Base-by-base conservation (phyloP, 176 grass and related monocot genomes). In the maize (Zea mays) region DNA sequence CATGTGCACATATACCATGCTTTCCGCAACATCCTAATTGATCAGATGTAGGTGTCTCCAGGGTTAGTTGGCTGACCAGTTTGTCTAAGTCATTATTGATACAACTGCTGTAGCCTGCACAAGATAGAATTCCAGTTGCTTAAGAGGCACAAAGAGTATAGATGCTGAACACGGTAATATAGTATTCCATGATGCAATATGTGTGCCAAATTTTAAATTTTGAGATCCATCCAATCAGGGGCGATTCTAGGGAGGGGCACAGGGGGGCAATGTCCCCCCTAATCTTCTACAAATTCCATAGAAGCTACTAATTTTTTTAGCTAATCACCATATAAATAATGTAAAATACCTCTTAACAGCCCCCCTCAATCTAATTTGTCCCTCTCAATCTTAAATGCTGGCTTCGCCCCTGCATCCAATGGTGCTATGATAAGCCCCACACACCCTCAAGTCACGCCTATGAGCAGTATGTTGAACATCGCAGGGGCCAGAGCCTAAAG, bases 1-100 rank as follows among this genome's bases (percentile, higher is more conserved):
- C 92, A 19, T 99, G 96, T 27, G 96, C 95, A 78, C 92, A 99
- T 88, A 99, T 99, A 69, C 92, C 96, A 89, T 90, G 88, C 45
- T 93, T 99, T 69, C 96, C 90, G 46, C 96, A 99, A 70, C 92
- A 99, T 79, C 79, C 92, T 38, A 76, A 79, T 83, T 96, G 89
- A 67, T 95, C 90, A 35, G 81, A 74, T 80, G 60, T 20, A 56
- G 82, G 50, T 79, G 11, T 67, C 71, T 90, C 78, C 74, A 84
- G 37, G 64, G 55, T 33, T 62, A 75, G 54, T 82, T 86, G 71
- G 61, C 81, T 83, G 83, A 72, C 75, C 42, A 85, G 63, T 34
- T 78, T 83, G 17, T 35, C 83, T 44, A 81, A 59, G 74, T 84
- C 49, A 59, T 81, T 73, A 59, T 40, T 41, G 3, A 77, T 68